phyloP scores from a whole-genome alignment of 345 rosid genomes.

The Eucalyptus polybractea region DNA sequence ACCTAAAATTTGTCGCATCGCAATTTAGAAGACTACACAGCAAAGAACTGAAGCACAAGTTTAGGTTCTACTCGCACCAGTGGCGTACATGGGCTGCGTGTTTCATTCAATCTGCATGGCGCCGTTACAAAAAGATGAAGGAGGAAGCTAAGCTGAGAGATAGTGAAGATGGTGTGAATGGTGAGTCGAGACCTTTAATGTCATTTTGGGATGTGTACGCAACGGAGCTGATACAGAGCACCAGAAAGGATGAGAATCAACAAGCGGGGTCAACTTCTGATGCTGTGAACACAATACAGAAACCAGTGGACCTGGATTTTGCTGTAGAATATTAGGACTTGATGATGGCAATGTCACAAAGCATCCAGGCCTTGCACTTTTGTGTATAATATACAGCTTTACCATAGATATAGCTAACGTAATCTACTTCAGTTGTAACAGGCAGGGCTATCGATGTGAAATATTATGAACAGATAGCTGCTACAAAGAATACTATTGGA shows the following conservation, averaged over 20 bases:
- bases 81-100: constrained; percentile 15
- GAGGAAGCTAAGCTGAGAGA: background rate
- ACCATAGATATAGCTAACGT: background rate
- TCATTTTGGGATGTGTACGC: background rate
- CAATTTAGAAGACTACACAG: constrained; percentile 9
- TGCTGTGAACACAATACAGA: constrained; percentile 4
- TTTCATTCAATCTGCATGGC: constrained; percentile 12
- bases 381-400: background rate
- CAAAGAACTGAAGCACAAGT: constrained; percentile 1
- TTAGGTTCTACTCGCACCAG: constrained; percentile 9
- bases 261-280: background rate
- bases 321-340: background rate
- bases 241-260: constrained; percentile 3
- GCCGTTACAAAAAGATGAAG: background rate
- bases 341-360: background rate
- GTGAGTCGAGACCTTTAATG: background rate
- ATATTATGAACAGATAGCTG: background rate
- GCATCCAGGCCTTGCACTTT: background rate
- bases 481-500: background rate
- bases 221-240: background rate
- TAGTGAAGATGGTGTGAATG: background rate
- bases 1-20: constrained; percentile 5
- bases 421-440: background rate
- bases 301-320: constrained; percentile 22
- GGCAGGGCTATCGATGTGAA: background rate